Evolutionary conservation across 192 early-diverging fungal species (phyloP).

Genomic region (Coemansia sp.): DNA sequence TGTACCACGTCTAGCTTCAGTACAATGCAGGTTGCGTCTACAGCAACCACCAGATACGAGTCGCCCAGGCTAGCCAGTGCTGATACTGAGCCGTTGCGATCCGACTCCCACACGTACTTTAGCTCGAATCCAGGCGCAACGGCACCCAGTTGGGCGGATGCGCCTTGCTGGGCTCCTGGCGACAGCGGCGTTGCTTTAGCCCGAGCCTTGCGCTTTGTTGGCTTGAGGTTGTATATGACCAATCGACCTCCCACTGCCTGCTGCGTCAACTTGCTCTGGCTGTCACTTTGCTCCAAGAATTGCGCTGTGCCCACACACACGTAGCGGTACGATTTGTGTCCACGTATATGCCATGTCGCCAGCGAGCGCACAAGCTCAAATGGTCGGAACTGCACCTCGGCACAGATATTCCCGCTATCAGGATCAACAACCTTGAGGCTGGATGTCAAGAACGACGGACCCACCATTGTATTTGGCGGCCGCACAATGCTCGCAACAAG

Average conservation of each 20-base stretch:
- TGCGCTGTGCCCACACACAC: conserved; percentile 41
- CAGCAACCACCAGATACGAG: conserved; percentile 37
- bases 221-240: conserved; percentile 40
- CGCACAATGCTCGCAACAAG: conserved; percentile 13
- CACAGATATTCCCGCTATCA: conserved; percentile 1
- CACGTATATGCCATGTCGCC: conserved; percentile 29
- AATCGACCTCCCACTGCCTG: conserved; percentile 21
- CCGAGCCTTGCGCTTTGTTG: conserved; percentile 16
- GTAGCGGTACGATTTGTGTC: conserved; percentile 32
- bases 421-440: conserved; percentile 23
- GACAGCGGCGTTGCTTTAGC: neutral
- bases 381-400: conserved; percentile 15
- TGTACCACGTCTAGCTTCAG: conserved; percentile 35
- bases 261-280: neutral
- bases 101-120: conserved; percentile 46
- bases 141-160: too few relatives aligned
- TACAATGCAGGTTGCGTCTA: conserved; percentile 17
- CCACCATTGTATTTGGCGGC: neutral
- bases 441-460: neutral
- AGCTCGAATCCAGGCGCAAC: conserved; percentile 24
- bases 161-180: neutral
- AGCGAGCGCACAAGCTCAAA: conserved; percentile 29
- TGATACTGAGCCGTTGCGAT: conserved; percentile 17
- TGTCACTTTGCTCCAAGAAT: neutral
- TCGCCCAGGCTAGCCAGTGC: conserved; percentile 37